phyloP scores from a whole-genome alignment of 768 basidiomycete genomes.

The Serendipita indica region DNA sequence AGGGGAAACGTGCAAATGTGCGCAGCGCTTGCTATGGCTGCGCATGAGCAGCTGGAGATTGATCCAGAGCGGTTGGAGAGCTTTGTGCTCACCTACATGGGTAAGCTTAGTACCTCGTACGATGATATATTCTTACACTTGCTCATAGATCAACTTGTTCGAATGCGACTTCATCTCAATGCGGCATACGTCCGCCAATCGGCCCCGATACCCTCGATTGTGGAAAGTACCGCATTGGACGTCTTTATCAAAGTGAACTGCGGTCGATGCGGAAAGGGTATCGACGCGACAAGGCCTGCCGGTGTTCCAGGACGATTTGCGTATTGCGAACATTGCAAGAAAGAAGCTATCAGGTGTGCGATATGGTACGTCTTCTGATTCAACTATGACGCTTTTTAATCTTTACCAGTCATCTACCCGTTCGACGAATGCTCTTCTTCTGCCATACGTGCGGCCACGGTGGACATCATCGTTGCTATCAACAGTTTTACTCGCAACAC shows the following conservation, averaged over 20 bases:
- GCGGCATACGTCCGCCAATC: constrained; percentile 68
- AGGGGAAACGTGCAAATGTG: constrained; percentile 70
- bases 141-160: constrained; percentile 45
- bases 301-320: constrained; percentile 18
- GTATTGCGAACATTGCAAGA: constrained; percentile 43
- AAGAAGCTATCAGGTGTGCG: constrained; percentile 36
- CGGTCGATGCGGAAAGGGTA: constrained; percentile 4
- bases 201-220: constrained; percentile 36
- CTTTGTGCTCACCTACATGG: constrained; percentile 60
- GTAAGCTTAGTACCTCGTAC: constrained; percentile 27
- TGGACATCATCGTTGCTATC: constrained; percentile 67
- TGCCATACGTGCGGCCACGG: constrained; percentile 69
- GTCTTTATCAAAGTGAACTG: not conserved
- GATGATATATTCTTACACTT: not conserved
- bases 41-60: constrained; percentile 42
- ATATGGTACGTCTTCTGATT: constrained; percentile 45
- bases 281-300: not conserved
- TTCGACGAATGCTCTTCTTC: constrained; percentile 51
- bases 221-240: constrained; percentile 37
- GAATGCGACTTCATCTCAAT: constrained; percentile 44
- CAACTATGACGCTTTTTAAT: not conserved
- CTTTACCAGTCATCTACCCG: constrained; percentile 52
- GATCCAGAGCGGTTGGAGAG: constrained; percentile 28
- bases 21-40: constrained; percentile 51
- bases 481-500: constrained; percentile 44